These are phyloP conservation scores for Monascus ruber DNA, from an alignment of 2,329 filamentous ascomycete species.

Conservation along the genomic window DNA sequence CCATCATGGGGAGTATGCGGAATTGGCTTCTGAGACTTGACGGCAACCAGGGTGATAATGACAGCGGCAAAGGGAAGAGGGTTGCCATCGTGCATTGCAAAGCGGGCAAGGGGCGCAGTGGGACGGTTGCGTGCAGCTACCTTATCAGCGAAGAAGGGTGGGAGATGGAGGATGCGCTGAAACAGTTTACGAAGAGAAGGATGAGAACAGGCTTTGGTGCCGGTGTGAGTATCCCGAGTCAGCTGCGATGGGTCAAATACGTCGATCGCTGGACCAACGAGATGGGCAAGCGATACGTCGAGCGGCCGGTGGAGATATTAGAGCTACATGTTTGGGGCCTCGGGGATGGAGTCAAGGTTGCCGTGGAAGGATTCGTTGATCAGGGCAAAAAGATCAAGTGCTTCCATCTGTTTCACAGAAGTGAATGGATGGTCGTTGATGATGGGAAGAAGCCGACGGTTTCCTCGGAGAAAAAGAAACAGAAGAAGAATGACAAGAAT, in stretches of 20 bases:
- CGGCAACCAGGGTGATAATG: conserved; percentile 10
- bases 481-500: conserved; percentile 22
- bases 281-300: conserved; percentile 64
- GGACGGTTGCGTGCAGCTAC: conserved; percentile 78
- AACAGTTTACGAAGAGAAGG: conserved; percentile 64
- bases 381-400: conserved; percentile 76
- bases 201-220: conserved; percentile 85
- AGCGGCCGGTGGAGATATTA: conserved; percentile 69
- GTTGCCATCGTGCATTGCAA: conserved; percentile 95
- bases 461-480: conserved; percentile 38
- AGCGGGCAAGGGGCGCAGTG: conserved; percentile 87
- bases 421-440: conserved; percentile 51
- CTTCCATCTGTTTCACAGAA: conserved; percentile 65
- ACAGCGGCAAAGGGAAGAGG: conserved; percentile 35
- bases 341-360: conserved; percentile 74
- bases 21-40: conserved; percentile 57
- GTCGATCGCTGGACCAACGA: conserved; percentile 74
- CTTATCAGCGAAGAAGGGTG: conserved; percentile 77
- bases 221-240: conserved; percentile 86
- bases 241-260: conserved; percentile 77
- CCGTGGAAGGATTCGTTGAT: conserved; percentile 75
- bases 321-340: conserved; percentile 88
- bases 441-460: conserved; percentile 37
- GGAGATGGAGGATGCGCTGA: conserved; percentile 51
- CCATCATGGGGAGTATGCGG: conserved; percentile 85